These are phyloP conservation scores for Boletus insuetus DNA, from an alignment of 768 basidiomycete species.

Conservation along the genomic window DNA sequence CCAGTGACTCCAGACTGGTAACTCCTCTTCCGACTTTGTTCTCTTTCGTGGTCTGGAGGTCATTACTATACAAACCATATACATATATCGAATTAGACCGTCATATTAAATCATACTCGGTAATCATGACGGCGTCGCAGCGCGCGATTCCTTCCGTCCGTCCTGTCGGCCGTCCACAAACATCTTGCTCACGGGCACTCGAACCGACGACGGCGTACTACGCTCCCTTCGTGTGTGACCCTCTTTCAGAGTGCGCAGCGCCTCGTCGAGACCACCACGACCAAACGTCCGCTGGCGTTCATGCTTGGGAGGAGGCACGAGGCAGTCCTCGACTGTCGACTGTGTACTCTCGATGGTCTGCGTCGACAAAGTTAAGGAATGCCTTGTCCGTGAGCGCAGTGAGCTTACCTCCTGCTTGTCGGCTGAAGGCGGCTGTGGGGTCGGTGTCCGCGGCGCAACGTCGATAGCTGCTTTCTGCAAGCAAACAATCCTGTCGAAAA, in stretches of 20 bases:
- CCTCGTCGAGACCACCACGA: conserved; percentile 80
- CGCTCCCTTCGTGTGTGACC: conserved; percentile 38
- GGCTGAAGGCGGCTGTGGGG: background rate
- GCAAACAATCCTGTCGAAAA: background rate
- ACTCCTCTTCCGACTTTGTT: background rate
- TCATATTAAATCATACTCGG: background rate
- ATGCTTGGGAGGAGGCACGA: conserved; percentile 42
- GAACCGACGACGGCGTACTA: conserved; percentile 11
- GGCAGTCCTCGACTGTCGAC: conserved; percentile 23
- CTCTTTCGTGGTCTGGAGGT: background rate
- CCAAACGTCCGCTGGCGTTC: conserved; percentile 55
- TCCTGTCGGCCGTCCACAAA: conserved; percentile 28
- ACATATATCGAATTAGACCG: no score
- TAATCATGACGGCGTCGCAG: background rate
- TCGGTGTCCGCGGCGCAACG: conserved; percentile 27
- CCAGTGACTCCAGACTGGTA: no score
- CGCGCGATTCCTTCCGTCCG: conserved; percentile 3
- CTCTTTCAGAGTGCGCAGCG: conserved; percentile 74
- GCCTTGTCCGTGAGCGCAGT: background rate
- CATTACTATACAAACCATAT: background rate
- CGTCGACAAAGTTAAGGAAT: background rate
- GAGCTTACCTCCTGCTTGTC: conserved; percentile 9
- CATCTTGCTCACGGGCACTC: conserved; percentile 19
- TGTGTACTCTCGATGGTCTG: conserved; percentile 44
- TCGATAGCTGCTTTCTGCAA: conserved; percentile 69